phyloP scores from a whole-genome alignment of 1,139 yeast genomes.

The Lodderomyces elongisporus region DNA sequence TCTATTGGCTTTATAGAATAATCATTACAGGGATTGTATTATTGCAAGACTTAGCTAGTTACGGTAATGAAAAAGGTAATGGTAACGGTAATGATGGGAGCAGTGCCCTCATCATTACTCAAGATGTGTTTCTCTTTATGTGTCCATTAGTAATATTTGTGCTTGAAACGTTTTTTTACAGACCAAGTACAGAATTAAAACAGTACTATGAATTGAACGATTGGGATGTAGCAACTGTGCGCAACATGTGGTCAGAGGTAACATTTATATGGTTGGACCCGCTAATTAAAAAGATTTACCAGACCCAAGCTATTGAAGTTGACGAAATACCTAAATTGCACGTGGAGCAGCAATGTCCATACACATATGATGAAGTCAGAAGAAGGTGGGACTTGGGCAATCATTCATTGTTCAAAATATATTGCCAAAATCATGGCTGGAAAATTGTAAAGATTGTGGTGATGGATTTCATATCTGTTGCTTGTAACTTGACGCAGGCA shows the following conservation, averaged over 20 bases:
- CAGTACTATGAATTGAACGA: slow-evolving; percentile 35
- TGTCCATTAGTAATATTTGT: slow-evolving; percentile 30
- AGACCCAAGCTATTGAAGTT: slow-evolving; percentile 18
- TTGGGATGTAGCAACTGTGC: slow-evolving; percentile 23
- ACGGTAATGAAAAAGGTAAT: no score
- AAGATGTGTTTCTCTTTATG: slow-evolving; percentile 18
- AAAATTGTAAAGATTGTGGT: slow-evolving; percentile 10
- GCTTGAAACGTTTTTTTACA: slow-evolving; percentile 32
- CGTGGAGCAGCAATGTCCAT: slow-evolving; percentile 18
- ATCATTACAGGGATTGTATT: slow-evolving; percentile 16
- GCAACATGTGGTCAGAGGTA: slow-evolving; percentile 20
- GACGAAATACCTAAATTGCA: slow-evolving; percentile 22
- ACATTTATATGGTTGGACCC: slow-evolving; percentile 21
- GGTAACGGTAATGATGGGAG: slow-evolving; percentile 22
- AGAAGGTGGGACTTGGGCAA: slow-evolving; percentile 20
- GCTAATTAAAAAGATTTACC: slow-evolving; percentile 18
- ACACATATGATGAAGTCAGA: slow-evolving; percentile 18
- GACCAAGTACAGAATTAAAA: slow-evolving; percentile 40
- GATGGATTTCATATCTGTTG: slow-evolving; percentile 18
- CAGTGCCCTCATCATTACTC: slow-evolving; percentile 12
- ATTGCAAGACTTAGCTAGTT: no score
- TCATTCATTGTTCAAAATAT: slow-evolving; percentile 22
- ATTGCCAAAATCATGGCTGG: slow-evolving; percentile 7
- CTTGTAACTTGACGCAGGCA: slow-evolving; percentile 21
- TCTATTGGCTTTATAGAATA: slow-evolving; percentile 24